Evolutionary conservation across 805 yeast species (phyloP).

Genomic region (Debaryomyces castellii): DNA sequence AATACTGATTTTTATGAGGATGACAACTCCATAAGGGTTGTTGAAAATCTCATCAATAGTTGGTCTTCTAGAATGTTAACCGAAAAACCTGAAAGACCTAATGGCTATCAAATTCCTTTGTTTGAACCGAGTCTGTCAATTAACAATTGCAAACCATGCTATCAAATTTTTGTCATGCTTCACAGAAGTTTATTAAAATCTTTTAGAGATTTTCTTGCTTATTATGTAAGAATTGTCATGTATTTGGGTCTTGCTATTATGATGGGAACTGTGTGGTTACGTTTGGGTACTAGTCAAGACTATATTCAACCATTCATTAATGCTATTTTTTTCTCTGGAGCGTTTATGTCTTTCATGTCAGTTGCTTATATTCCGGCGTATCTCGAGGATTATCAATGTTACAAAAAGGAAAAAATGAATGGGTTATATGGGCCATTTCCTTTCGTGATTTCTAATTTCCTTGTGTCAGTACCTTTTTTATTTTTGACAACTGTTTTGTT

Average conservation of each 20-base stretch:
- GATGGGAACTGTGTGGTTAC: slow-evolving; percentile 36
- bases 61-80: neutral
- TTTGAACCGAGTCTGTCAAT: neutral
- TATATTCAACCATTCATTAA: slow-evolving; percentile 33
- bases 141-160: slow-evolving; percentile 4
- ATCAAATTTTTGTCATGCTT: slow-evolving; percentile 17
- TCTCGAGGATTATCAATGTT: slow-evolving; percentile 31
- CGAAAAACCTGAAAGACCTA: neutral
- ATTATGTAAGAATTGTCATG: slow-evolving; percentile 36
- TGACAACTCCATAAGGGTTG: neutral
- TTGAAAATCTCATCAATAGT: neutral
- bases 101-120: neutral
- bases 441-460: slow-evolving; percentile 32
- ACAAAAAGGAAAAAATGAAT: slow-evolving; percentile 30
- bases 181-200: slow-evolving; percentile 30
- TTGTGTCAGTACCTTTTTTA: slow-evolving; percentile 37
- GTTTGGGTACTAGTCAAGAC: slow-evolving; percentile 27
- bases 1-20: slow-evolving; percentile 18
- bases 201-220: slow-evolving; percentile 33
- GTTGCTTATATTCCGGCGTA: slow-evolving; percentile 43
- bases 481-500: slow-evolving; percentile 30
- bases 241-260: slow-evolving; percentile 38
- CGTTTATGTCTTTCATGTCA: slow-evolving; percentile 45
- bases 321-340: slow-evolving; percentile 43
- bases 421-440: slow-evolving; percentile 39